phyloP scores from a whole-genome alignment of 2,329 filamentous ascomycete species.

The Arthroderma sp. region DNA sequence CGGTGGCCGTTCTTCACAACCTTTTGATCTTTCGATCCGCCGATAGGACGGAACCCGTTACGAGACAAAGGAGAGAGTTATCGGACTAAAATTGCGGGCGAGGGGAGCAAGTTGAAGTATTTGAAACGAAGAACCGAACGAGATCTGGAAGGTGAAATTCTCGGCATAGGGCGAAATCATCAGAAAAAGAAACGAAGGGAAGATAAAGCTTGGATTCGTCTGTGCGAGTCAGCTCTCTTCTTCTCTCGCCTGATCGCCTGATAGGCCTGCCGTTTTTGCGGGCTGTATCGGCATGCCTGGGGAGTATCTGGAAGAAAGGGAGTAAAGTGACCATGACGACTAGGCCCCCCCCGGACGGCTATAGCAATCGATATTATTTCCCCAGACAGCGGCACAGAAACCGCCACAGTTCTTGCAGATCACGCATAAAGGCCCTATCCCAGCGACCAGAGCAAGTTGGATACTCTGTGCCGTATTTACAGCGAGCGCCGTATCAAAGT shows the following conservation, averaged over 20 bases:
- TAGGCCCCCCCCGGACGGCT: neutral
- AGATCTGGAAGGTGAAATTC: no score
- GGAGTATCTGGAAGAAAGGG: neutral
- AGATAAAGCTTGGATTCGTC: neutral
- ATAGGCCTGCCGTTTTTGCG: neutral
- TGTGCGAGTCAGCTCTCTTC: neutral
- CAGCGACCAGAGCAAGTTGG: neutral
- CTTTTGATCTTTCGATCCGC: neutral
- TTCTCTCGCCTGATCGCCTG: neutral
- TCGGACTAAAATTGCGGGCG: no score
- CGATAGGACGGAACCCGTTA: neutral
- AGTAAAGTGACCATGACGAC: neutral
- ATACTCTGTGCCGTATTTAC: neutral
- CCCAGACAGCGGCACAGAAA: neutral
- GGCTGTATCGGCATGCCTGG: constrained; percentile 1
- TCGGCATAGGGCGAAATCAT: neutral
- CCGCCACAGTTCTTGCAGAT: neutral
- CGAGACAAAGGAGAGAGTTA: no score
- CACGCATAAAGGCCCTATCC: neutral
- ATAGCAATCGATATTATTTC: neutral
- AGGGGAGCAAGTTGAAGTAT: no score
- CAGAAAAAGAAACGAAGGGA: neutral
- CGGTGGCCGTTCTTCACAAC: neutral
- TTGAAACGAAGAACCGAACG: no score
- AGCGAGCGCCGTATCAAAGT: no score